Base-by-base conservation (phyloP, 2,329 filamentous ascomycete species). In the Thelonectria blattea region DNA sequence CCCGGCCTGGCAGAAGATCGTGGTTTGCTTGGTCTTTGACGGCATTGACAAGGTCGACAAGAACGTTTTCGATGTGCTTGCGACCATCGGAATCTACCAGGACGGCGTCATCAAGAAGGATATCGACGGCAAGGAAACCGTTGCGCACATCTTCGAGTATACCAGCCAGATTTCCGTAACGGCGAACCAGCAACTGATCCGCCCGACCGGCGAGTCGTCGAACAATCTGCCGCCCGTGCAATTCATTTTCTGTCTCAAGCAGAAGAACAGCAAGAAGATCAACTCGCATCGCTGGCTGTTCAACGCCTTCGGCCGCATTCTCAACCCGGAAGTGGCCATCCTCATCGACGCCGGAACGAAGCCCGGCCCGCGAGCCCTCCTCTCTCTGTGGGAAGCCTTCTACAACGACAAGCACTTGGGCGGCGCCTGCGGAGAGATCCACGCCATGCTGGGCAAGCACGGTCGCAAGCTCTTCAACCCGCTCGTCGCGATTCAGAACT, bases 261-360 rank as follows among this genome's bases (percentile, higher is more conserved):
- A 69, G 39, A 69, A 69, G 58, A 69, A 69, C 49, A 69, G 67
- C 56, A 69, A 69, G 54, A 69, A 69, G 67, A 69, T 69, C 34
- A 69, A 69, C n/a, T 69, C 67, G 56, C 67, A 69, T 62, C 67
- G 67, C 43, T 69, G 67, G 67, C 45, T 69, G 3, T 69, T 69
- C n/a, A 69, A 69, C 12, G 67, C 67, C 27, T 69, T 69, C 15
- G 67, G 67, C 6, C 67, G 67, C 27, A 69, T 69, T 39, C 42
- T 69, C 12, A 69, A 69, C 65, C 67, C 67, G 3, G 67, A 69
- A 41, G 67, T 69, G 14, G 58, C 67, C 39, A 69, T 69, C 12
- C 65, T 69, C 7, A 69, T 69, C 30, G 67, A 69, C 50, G 67
- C 67, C 9, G 67, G 67, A 51, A 69, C 67, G 4, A 69, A 69